Conservation (phyloP, 441 rosid genomes). For the Pelargonium myrrhifolium region DNA sequence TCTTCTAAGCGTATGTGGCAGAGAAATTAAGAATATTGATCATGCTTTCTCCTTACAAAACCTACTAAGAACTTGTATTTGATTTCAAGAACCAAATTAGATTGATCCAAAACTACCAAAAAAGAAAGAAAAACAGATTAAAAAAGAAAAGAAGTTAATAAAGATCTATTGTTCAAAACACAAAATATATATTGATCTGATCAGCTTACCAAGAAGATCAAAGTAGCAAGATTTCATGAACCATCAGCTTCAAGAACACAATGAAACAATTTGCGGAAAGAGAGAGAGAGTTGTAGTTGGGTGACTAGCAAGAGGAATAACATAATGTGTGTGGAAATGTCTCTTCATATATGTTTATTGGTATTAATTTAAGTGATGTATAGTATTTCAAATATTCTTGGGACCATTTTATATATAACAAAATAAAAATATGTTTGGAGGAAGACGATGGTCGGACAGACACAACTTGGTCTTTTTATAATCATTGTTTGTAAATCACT, state of each 20-base stretch:
- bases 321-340: background rate
- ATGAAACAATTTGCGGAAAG: background rate
- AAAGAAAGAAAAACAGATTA: too few relatives aligned
- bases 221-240: background rate
- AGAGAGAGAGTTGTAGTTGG: background rate
- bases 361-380: background rate
- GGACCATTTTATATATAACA: background rate
- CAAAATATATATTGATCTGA: background rate
- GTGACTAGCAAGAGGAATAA: background rate
- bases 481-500: constrained; percentile 6
- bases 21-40: too few relatives aligned
- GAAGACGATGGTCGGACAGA: constrained; percentile 16
- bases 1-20: too few relatives aligned
- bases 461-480: constrained; percentile 17
- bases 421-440: background rate
- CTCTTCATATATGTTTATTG: background rate
- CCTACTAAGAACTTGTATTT: too few relatives aligned
- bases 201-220: background rate
- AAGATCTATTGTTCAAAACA: background rate
- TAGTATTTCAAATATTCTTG: background rate
- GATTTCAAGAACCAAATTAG: too few relatives aligned
- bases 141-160: too few relatives aligned
- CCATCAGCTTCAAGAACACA: background rate
- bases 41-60: too few relatives aligned
- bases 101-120: too few relatives aligned